Evolutionary conservation across 495 filamentous ascomycete genomes (phyloP).

Genomic region (Terfezia boudieri): DNA sequence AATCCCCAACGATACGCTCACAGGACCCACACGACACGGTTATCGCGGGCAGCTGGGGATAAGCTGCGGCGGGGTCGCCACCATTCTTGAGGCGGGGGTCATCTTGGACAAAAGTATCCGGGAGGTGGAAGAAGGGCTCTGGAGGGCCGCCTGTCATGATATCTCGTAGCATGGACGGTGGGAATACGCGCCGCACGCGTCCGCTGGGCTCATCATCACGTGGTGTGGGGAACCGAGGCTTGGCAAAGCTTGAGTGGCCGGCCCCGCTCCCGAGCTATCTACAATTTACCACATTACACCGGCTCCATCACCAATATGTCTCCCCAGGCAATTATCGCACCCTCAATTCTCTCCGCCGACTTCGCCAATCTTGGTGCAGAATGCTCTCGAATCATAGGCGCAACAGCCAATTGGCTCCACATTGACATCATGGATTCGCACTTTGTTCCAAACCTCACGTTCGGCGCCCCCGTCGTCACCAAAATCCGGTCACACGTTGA

Average conservation of each 20-base stretch:
- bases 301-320: conserved; percentile 31
- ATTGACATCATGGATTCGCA: conserved; percentile 94
- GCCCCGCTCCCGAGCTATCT: too few relatives aligned
- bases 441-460: conserved; percentile 96
- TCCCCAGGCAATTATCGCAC: conserved; percentile 80
- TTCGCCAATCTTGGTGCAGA: conserved; percentile 69
- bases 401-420: conserved; percentile 69
- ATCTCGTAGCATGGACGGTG: too few relatives aligned
- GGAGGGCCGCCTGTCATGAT: too few relatives aligned
- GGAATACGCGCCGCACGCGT: too few relatives aligned
- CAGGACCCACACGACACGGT: neutral
- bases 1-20: neutral
- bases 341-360: conserved; percentile 91
- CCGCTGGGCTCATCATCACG: too few relatives aligned
- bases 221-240: too few relatives aligned
- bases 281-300: too few relatives aligned
- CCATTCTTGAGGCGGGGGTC: too few relatives aligned
- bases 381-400: conserved; percentile 54
- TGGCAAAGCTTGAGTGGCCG: too few relatives aligned
- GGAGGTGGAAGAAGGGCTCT: too few relatives aligned
- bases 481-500: conserved; percentile 75
- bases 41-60: neutral
- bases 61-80: too few relatives aligned
- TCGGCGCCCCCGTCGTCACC: conserved; percentile 80
- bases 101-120: too few relatives aligned